These are phyloP conservation scores for Cudoniella acicularis DNA, from an alignment of 495 filamentous ascomycete genomes.

Conservation along the genomic window DNA sequence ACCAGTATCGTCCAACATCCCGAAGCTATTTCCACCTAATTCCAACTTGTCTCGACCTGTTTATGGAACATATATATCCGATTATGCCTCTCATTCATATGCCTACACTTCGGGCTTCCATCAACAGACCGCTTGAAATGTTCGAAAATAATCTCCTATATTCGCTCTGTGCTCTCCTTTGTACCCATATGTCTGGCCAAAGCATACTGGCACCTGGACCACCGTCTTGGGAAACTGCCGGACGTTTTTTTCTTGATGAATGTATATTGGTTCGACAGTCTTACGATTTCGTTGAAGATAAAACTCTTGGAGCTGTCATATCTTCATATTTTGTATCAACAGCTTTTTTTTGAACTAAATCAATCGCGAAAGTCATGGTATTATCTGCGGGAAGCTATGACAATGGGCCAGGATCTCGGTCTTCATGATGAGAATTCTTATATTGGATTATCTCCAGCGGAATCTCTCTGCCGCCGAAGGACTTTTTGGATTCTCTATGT, in stretches of 20 bases:
- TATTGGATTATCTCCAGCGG: conserved; percentile 36
- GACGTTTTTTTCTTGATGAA: conserved; percentile 35
- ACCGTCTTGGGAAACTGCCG: conserved; percentile 32
- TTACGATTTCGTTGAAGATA: conserved; percentile 34
- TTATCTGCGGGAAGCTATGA: conserved; percentile 60
- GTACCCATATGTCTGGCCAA: conserved; percentile 32
- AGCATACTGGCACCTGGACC: conserved; percentile 23
- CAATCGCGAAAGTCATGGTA: conserved; percentile 46
- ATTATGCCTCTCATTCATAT: conserved; percentile 39
- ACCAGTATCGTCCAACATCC: conserved; percentile 26
- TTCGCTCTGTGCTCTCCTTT: conserved; percentile 33
- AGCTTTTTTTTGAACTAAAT: conserved; percentile 34
- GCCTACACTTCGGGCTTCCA: conserved; percentile 22
- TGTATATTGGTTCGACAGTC: conserved; percentile 27
- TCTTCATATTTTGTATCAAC: conserved; percentile 34
- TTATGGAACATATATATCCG: conserved; percentile 37
- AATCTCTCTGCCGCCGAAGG: conserved; percentile 49
- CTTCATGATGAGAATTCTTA: conserved; percentile 56
- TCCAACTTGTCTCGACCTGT: conserved; percentile 34
- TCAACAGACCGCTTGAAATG: conserved; percentile 21
- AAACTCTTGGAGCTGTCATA: conserved; percentile 28
- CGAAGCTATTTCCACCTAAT: conserved; percentile 30
- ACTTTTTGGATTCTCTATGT: conserved; percentile 65
- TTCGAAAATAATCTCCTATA: conserved; percentile 33
- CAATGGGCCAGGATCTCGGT: conserved; percentile 54